Evolutionary conservation across 2,329 filamentous ascomycete species (phyloP).

Genomic region (Teratosphaeriaceae sp.): DNA sequence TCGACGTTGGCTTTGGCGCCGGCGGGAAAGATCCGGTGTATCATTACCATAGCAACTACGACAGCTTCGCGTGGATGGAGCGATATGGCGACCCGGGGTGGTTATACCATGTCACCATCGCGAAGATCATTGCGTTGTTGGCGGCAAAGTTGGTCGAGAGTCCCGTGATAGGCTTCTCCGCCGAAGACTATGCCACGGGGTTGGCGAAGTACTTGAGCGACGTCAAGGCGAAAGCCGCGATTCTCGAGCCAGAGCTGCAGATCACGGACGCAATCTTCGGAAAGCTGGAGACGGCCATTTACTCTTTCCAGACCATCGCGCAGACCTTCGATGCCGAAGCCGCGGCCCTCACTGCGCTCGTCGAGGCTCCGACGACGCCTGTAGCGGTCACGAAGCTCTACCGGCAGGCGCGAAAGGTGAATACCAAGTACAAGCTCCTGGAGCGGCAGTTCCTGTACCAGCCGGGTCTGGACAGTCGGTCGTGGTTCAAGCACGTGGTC

Average conservation of each 20-base stretch:
- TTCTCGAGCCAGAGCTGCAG: neutral
- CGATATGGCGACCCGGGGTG: constrained; percentile 72
- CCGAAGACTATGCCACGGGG: constrained; percentile 63
- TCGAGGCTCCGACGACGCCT: constrained; percentile 37
- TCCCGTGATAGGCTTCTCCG: constrained; percentile 74
- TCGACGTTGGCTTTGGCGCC: constrained; percentile 68
- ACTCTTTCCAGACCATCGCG: constrained; percentile 43
- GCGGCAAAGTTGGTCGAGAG: constrained; percentile 78
- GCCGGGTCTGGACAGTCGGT: constrained; percentile 67
- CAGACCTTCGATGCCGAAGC: constrained; percentile 47
- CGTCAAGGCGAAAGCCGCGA: constrained; percentile 30
- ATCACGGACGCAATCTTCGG: constrained; percentile 33
- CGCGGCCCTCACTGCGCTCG: constrained; percentile 22
- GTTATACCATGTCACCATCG: constrained; percentile 70
- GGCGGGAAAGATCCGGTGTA: constrained; percentile 40
- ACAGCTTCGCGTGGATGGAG: constrained; percentile 82
- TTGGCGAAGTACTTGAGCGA: constrained; percentile 61
- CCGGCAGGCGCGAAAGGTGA: constrained; percentile 52
- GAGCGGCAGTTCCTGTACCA: constrained; percentile 75
- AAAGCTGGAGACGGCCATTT: constrained; percentile 44
- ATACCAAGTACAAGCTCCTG: constrained; percentile 75
- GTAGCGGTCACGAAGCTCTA: constrained; percentile 16
- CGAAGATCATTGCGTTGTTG: constrained; percentile 73
- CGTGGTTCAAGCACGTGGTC: constrained; percentile 93
- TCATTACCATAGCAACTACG: constrained; percentile 79